Percentiles rank a stretch among this genome's conserved stretches.
These are phyloP conservation scores for Phytophthora litchii DNA, from an alignment of 352 stramenopile genomes.

Conservation along the genomic window DNA sequence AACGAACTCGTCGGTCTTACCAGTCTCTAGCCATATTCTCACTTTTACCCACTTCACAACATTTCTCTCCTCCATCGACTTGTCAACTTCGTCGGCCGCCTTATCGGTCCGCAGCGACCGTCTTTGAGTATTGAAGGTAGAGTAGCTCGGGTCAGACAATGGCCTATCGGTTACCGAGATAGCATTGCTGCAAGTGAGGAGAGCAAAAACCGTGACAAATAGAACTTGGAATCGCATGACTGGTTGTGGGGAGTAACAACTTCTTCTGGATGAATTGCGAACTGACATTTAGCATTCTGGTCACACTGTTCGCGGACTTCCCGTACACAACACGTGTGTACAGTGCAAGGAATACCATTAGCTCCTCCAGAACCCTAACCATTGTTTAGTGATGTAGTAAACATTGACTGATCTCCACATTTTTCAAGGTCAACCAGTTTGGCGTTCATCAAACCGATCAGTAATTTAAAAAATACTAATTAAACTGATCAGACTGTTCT, in stretches of 20 bases:
- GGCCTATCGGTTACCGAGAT: neutral
- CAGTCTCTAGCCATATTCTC: conserved; percentile 4
- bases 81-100: neutral
- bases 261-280: neutral
- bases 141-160: neutral
- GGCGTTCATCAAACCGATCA: too few species aligned
- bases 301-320: too few species aligned
- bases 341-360: too few species aligned
- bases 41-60: conserved; percentile 2
- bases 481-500: too few species aligned
- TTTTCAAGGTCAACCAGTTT: too few species aligned
- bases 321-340: too few species aligned
- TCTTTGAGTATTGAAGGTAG: neutral
- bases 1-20: neutral
- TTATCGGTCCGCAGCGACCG: conserved; percentile 1
- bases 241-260: neutral
- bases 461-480: too few species aligned
- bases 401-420: too few species aligned
- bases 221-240: neutral
- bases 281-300: too few species aligned
- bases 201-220: neutral
- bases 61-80: neutral
- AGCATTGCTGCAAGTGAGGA: neutral
- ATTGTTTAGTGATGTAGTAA: too few species aligned
- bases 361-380: too few species aligned